Evolutionary conservation across 768 basidiomycete species (phyloP).

Genomic region (Psilocybe azurescens): DNA sequence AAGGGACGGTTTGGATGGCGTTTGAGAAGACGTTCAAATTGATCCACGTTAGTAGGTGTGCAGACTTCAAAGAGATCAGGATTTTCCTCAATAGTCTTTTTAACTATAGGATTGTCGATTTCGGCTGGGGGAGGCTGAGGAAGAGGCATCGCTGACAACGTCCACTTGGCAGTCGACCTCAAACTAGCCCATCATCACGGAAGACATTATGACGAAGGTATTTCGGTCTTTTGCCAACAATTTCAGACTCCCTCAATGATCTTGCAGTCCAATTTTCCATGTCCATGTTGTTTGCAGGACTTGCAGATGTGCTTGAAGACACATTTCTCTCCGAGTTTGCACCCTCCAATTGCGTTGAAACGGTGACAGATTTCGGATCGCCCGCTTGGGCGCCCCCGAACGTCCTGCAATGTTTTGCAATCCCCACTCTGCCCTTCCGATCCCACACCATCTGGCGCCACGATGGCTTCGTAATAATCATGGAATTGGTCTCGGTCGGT

Average conservation of each 20-base stretch:
- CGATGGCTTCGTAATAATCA: slow-evolving; percentile 13
- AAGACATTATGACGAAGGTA: slow-evolving; percentile 30
- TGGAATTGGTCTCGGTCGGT: slow-evolving; percentile 21
- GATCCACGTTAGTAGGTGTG: slow-evolving; percentile 39
- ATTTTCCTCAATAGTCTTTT: slow-evolving; percentile 25
- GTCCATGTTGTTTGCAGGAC: slow-evolving; percentile 9
- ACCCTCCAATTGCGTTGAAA: slow-evolving; percentile 27
- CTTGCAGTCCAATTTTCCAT: neutral
- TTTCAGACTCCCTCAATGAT: neutral
- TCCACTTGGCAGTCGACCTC: slow-evolving; percentile 28
- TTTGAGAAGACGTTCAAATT: slow-evolving; percentile 29
- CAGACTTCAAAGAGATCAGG: slow-evolving; percentile 42
- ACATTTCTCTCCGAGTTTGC: neutral
- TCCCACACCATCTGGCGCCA: slow-evolving; percentile 10
- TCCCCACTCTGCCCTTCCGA: neutral
- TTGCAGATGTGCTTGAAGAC: slow-evolving; percentile 30
- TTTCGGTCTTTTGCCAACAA: no score
- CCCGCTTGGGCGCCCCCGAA: neutral
- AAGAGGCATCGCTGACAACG: slow-evolving; percentile 20
- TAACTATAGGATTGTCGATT: slow-evolving; percentile 20
- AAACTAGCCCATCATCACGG: neutral
- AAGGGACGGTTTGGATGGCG: slow-evolving; percentile 43
- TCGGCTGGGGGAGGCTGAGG: slow-evolving; percentile 25
- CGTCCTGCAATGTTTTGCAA: no score
- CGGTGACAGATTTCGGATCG: slow-evolving; percentile 19